Base-by-base conservation (phyloP, 768 basidiomycete genomes). In the Tricholoma terreum region DNA sequence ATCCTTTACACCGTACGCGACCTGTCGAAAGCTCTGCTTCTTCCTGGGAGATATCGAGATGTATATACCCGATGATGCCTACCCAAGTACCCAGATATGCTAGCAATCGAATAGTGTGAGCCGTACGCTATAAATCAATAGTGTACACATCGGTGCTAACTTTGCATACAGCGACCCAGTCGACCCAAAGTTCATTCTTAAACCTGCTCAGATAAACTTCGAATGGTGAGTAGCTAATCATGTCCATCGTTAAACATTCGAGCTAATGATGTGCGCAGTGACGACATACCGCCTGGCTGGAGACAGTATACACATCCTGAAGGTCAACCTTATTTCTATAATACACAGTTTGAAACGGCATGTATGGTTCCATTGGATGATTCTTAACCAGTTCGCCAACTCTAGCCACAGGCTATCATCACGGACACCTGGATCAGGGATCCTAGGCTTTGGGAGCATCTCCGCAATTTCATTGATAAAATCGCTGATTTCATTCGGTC, bases 361-460 rank as follows among this genome's bases (percentile, higher is more conserved):
- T 11, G 60, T 30, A 15, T 7, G 19, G 12, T 15, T 22, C 9
- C 30, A 6, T 22, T 6, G 9, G 24, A 19, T 11, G 19, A 27
- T 22, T 21, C 22, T 17, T 17, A 30, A 31, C 45, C n/a, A 17
- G 27, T 15, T 24, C 2, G 11, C 15, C 9, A 12, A 40, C 21
- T 31, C 9, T 21, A 4, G 15, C 15, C 35, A 35, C 33, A 77
- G 73, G 72, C 66, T 38, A 72, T 79, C 5, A 70, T 76, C 17
- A 79, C 80, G 1, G 80, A 81, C 34, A 69, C 70, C 31, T 59
- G 79, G 56, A 60, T 80, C 35, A 68, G 66, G 15, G 65, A 79
- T 11, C 24, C 21, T 2, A 64, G 59, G 0, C 61, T 73, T 3
- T 56, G 27, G 6, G 45, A 38, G 0, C 71, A 71, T 15, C 67